Conservation (phyloP, 805 yeast species). For the Barnettozyma botsteinii region DNA sequence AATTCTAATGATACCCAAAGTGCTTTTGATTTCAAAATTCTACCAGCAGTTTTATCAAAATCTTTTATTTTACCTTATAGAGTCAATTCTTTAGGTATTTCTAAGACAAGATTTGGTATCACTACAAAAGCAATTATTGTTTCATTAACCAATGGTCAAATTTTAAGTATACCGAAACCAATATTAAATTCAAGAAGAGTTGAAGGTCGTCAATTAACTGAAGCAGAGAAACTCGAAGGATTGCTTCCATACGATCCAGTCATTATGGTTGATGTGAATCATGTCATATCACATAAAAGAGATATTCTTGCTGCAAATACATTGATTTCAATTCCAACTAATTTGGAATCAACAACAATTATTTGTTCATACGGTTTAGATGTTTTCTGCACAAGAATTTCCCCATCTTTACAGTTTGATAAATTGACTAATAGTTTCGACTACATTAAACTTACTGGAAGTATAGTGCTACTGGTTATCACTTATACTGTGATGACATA, state of each 20-base stretch:
- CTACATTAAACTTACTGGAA: constrained; percentile 52
- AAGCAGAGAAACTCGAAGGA: constrained; percentile 50
- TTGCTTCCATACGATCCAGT: constrained; percentile 61
- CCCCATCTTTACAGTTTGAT: constrained; percentile 85
- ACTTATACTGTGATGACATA: constrained; percentile 50
- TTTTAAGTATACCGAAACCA: constrained; percentile 65
- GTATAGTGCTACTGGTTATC: constrained; percentile 48
- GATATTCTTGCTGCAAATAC: constrained; percentile 30
- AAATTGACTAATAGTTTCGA: constrained; percentile 62
- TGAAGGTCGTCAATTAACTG: constrained; percentile 42
- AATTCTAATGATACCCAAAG: constrained; percentile 16
- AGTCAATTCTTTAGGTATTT: constrained; percentile 45
- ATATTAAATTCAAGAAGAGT: constrained; percentile 66
- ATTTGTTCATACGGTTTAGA: constrained; percentile 65
- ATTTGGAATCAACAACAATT: constrained; percentile 75
- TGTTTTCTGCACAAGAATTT: constrained; percentile 66
- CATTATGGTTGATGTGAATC: constrained; percentile 41
- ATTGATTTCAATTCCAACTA: constrained; percentile 50
- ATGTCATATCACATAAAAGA: constrained; percentile 46
- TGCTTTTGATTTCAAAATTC: constrained; percentile 31
- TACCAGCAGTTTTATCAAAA: constrained; percentile 46
- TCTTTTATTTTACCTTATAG: constrained; percentile 60
- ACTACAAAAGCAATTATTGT: constrained; percentile 60
- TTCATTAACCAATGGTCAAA: constrained; percentile 53
- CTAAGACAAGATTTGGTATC: constrained; percentile 60